Conservation (phyloP, 2,329 filamentous ascomycete genomes). For the Aspergillus candidus region DNA sequence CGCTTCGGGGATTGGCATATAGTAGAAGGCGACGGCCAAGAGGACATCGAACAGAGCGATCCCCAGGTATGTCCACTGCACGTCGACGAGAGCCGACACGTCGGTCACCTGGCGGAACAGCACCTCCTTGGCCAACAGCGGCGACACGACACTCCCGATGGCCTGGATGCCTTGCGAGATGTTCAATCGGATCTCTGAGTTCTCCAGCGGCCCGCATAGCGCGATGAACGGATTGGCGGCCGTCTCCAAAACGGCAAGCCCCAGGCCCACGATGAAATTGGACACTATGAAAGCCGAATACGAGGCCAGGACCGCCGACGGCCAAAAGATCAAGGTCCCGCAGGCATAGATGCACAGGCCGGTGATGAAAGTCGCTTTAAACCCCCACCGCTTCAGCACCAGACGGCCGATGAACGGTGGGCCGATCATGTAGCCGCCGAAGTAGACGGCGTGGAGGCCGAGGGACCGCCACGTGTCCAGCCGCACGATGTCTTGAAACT, state of each 20-base stretch:
- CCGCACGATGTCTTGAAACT: slow-evolving; percentile 50
- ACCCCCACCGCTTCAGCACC: slow-evolving; percentile 54
- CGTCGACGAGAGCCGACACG: slow-evolving; percentile 51
- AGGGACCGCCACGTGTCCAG: slow-evolving; percentile 29
- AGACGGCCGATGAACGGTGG: slow-evolving; percentile 51
- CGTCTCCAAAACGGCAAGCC: slow-evolving; percentile 55
- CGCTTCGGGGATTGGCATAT: slow-evolving; percentile 57
- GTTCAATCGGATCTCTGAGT: slow-evolving; percentile 55
- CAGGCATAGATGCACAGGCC: slow-evolving; percentile 58
- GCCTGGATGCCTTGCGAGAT: slow-evolving; percentile 58
- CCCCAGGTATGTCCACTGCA: slow-evolving; percentile 61
- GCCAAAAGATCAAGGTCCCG: slow-evolving; percentile 58
- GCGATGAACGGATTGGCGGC: slow-evolving; percentile 58
- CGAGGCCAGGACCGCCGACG: slow-evolving; percentile 56
- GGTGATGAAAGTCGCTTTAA: slow-evolving; percentile 57
- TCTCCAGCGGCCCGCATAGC: slow-evolving; percentile 55
- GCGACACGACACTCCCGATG: slow-evolving; percentile 54
- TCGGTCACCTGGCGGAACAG: slow-evolving; percentile 48
- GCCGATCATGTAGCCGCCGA: slow-evolving; percentile 52
- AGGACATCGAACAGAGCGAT: slow-evolving; percentile 56
- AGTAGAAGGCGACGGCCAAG: slow-evolving; percentile 55
- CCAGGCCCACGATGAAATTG: slow-evolving; percentile 57
- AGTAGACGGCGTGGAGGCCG: slow-evolving; percentile 56
- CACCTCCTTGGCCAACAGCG: slow-evolving; percentile 53
- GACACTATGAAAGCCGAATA: slow-evolving; percentile 56